phyloP scores from a whole-genome alignment of 768 basidiomycete genomes.

The Trametes coccinea region DNA sequence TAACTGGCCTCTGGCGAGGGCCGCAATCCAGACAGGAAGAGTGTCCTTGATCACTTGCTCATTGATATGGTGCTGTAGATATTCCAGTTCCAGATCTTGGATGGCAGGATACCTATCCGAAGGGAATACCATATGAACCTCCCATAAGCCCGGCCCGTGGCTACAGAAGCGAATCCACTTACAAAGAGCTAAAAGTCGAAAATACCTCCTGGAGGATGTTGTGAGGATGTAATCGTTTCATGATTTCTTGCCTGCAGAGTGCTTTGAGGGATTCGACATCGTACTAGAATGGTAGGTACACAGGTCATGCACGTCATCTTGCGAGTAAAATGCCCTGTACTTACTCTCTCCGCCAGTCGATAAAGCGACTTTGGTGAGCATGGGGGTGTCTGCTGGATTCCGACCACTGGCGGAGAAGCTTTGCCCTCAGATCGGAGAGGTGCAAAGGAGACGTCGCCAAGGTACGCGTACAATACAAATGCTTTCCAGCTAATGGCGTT shows the following conservation, averaged over 20 bases:
- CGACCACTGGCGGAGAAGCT: not conserved
- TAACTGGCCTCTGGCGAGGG: not conserved
- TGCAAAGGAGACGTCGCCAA: constrained; percentile 17
- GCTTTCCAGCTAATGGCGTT: constrained; percentile 4
- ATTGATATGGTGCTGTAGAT: not conserved
- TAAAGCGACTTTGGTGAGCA: constrained; percentile 33
- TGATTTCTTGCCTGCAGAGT: not conserved
- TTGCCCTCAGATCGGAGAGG: constrained; percentile 10
- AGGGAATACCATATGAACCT: not conserved
- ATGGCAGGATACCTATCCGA: constrained; percentile 5
- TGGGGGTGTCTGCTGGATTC: not conserved
- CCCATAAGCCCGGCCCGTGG: no score
- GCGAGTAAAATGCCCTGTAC: no score
- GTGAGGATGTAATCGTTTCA: not conserved
- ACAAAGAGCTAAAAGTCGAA: constrained; percentile 4
- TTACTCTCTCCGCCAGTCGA: constrained; percentile 25
- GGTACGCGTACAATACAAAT: constrained; percentile 27
- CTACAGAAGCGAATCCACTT: not conserved
- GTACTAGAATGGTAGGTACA: not conserved
- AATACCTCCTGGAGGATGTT: constrained; percentile 8
- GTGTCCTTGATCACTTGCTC: not conserved
- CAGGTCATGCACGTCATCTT: no score
- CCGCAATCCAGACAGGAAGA: not conserved
- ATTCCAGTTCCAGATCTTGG: constrained; percentile 5
- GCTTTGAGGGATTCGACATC: not conserved